These are phyloP conservation scores for Acidomyces sp. DNA, from an alignment of 495 filamentous ascomycete genomes.

Conservation along the genomic window DNA sequence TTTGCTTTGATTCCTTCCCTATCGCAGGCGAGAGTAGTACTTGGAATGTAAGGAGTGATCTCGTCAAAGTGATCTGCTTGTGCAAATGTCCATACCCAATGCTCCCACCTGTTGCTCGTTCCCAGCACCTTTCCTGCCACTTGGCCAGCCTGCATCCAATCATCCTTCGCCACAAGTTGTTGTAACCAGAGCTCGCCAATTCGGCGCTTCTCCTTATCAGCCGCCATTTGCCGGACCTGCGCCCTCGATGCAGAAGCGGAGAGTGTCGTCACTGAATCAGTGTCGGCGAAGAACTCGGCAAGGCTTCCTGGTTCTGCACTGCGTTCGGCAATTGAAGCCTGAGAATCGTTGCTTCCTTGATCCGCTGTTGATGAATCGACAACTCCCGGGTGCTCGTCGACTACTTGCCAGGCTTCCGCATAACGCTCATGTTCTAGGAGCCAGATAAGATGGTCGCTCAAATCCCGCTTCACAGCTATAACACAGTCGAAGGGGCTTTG, in stretches of 20 bases:
- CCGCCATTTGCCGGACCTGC: slow-evolving; percentile 40
- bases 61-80: slow-evolving; percentile 74
- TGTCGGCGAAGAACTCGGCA: slow-evolving; percentile 56
- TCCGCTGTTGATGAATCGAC: slow-evolving; percentile 32
- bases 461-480: slow-evolving; percentile 69
- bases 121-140: slow-evolving; percentile 68
- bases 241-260: slow-evolving; percentile 35
- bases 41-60: slow-evolving; percentile 72
- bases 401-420: slow-evolving; percentile 71
- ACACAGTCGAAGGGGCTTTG: slow-evolving; percentile 94
- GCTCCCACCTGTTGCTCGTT: slow-evolving; percentile 75
- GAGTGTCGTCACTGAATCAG: slow-evolving; percentile 44
- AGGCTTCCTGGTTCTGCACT: slow-evolving; percentile 42
- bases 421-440: slow-evolving; percentile 65
- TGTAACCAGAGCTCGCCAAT: slow-evolving; percentile 90
- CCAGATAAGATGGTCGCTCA: slow-evolving; percentile 75
- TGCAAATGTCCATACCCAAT: slow-evolving; percentile 86
- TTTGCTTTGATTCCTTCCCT: too few relatives aligned
- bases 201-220: slow-evolving; percentile 78
- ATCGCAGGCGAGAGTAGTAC: slow-evolving; percentile 49
- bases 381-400: slow-evolving; percentile 73
- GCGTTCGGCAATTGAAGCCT: slow-evolving; percentile 57
- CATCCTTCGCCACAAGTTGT: slow-evolving; percentile 54
- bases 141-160: slow-evolving; percentile 67
- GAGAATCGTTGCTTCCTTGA: slow-evolving; percentile 18